Base-by-base conservation (phyloP, 2,329 filamentous ascomycete genomes). In the Phaeosphaeriaceae sp. region DNA sequence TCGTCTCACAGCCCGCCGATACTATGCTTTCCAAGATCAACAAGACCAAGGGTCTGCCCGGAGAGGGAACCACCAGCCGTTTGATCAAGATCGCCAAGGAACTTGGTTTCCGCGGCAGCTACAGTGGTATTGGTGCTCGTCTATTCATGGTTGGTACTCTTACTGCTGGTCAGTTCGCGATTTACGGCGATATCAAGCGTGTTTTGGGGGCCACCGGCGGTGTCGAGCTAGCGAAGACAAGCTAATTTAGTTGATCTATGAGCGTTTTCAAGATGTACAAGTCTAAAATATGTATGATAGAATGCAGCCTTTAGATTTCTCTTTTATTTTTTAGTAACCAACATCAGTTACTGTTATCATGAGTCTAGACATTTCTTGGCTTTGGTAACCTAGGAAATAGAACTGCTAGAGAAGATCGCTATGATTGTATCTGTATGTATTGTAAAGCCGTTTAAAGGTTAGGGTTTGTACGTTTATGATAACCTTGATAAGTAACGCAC, bases 1-100 rank as follows among this genome's bases (percentile, higher is more conserved):
- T 93, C 67, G 84, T 95, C 74, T 95, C 90, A 58, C 90, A 95
- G 81, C 90, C 90, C 66, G 90, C 90, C 75, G 90, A 95, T 77
- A 95, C 90, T 73, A 95, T 95, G 90, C 87, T 95, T 60, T 89
- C 85, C 80, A 94, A 93, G 86, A 94, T 95, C 83, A 95, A 95
- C 88, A 94, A 94, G 88, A 90, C 88, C 79, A 87, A 90, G 82
- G 90, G 89, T 79, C 81, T 86, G 54, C 90, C 90, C 62, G 90
- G 90, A 82, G 89, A 95, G 82, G 86, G 90, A 71, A 94, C 89
- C 68, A 84, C 84, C 73, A 83, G 81, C 76, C 87, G 90, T 77
- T 79, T 95, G 71, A 81, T 93, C 82, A 94, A 94, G 87, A 95
- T 95, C 71, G 89, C 79, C 64, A 88, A 87, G 79, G 90, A 95